phyloP scores from a whole-genome alignment of 306 rosid genomes.

The Malus orientalis region DNA sequence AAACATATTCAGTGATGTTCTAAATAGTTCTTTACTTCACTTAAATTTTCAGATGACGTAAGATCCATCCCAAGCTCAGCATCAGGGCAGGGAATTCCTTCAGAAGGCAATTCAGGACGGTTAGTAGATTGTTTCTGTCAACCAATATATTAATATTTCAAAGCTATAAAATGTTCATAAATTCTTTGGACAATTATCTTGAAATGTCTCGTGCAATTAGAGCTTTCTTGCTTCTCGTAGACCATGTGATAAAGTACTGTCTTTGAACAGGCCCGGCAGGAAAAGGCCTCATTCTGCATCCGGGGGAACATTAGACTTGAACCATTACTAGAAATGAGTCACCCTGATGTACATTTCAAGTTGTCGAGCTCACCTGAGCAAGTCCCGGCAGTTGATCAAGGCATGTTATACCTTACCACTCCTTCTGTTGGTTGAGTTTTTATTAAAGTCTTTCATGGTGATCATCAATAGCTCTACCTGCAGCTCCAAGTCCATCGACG shows the following conservation, averaged over 20 bases:
- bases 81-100: conserved; percentile 49
- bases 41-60: conserved; percentile 19
- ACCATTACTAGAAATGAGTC: conserved; percentile 49
- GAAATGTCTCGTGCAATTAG: conserved; percentile 8
- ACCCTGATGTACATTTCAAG: conserved; percentile 38
- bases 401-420: conserved; percentile 22
- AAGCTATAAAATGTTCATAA: neutral
- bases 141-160: conserved; percentile 4
- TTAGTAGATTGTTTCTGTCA: conserved; percentile 10
- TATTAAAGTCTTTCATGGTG: conserved; percentile 63
- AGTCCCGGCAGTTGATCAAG: conserved; percentile 52
- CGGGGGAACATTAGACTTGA: conserved; percentile 50
- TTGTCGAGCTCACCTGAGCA: conserved; percentile 38
- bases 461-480: conserved; percentile 60
- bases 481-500: conserved; percentile 43
- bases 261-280: conserved; percentile 37
- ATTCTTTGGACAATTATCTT: neutral
- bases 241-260: conserved; percentile 10
- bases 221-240: neutral
- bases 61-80: conserved; percentile 41
- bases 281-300: conserved; percentile 52
- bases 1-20: conserved; percentile 5
- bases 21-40: neutral
- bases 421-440: conserved; percentile 52
- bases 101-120: conserved; percentile 46